Percentiles rank a stretch among this genome's conserved stretches.
These are phyloP conservation scores for Phytophthora agathidicida DNA, from an alignment of 352 stramenopile species.

Conservation along the genomic window DNA sequence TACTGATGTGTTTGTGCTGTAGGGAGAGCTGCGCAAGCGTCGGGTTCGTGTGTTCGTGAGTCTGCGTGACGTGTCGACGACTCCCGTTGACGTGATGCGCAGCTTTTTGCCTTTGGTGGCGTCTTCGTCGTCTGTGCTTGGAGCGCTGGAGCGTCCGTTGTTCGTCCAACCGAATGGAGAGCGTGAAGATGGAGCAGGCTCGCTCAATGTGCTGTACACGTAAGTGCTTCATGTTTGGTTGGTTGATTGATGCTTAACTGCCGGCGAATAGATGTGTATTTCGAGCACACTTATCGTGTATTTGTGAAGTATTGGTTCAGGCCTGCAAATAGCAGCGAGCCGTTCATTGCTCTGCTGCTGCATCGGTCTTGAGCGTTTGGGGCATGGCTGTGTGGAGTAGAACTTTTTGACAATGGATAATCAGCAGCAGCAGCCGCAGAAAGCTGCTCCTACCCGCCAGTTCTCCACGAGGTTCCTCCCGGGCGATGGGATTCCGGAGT, in stretches of 20 bases:
- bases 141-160: slow-evolving; percentile 46
- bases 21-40: slow-evolving; percentile 63
- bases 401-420: slow-evolving; percentile 21
- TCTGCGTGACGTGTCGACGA: slow-evolving; percentile 49
- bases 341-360: no score
- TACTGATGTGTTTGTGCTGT: slow-evolving; percentile 6
- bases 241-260: neutral
- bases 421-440: slow-evolving; percentile 14
- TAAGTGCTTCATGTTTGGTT: no score
- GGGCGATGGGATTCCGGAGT: slow-evolving; percentile 69
- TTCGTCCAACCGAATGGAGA: slow-evolving; percentile 30
- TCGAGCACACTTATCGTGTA: slow-evolving; percentile 22
- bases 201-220: slow-evolving; percentile 63
- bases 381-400: slow-evolving; percentile 18
- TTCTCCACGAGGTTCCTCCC: slow-evolving; percentile 76
- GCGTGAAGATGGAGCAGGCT: neutral
- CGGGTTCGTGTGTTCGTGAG: slow-evolving; percentile 63
- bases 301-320: slow-evolving; percentile 13
- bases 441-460: slow-evolving; percentile 7
- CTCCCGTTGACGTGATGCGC: slow-evolving; percentile 45
- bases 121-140: slow-evolving; percentile 28
- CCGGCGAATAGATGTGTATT: slow-evolving; percentile 34
- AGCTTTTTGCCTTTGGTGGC: slow-evolving; percentile 51
- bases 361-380: no score
- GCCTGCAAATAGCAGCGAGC: no score